These are phyloP conservation scores for Aotearoamyces nothofagi DNA, from an alignment of 2,329 filamentous ascomycete genomes.

Conservation along the genomic window DNA sequence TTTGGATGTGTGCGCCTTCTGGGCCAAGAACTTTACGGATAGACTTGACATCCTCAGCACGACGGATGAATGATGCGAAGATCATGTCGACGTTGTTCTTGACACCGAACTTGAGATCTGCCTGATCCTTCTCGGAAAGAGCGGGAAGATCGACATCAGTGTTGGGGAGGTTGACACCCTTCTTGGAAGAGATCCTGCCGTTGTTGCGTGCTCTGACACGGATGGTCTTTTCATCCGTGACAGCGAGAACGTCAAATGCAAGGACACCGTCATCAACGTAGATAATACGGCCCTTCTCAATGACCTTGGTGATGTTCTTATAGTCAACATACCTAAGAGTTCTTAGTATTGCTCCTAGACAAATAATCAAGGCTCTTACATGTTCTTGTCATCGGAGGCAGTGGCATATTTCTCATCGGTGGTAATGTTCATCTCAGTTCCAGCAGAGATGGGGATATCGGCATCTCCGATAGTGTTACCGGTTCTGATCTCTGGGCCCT, in stretches of 20 bases:
- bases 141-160: slow-evolving; percentile 97
- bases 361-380: slow-evolving; percentile 43
- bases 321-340: slow-evolving; percentile 82
- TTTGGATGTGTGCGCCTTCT: slow-evolving; percentile 92
- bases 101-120: slow-evolving; percentile 85
- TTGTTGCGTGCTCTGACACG: slow-evolving; percentile 86
- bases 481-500: slow-evolving; percentile 79
- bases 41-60: slow-evolving; percentile 78
- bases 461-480: slow-evolving; percentile 56
- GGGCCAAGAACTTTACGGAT: slow-evolving; percentile 86
- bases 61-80: slow-evolving; percentile 96
- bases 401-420: slow-evolving; percentile 88
- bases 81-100: slow-evolving; percentile 99
- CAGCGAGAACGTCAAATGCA: slow-evolving; percentile 81
- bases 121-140: slow-evolving; percentile 95
- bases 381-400: slow-evolving; percentile 75
- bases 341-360: no score
- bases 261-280: slow-evolving; percentile 98
- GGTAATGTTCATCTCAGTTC: slow-evolving; percentile 84
- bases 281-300: slow-evolving; percentile 78
- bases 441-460: slow-evolving; percentile 70
- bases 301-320: slow-evolving; percentile 99
- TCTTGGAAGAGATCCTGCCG: slow-evolving; percentile 95
- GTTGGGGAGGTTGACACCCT: slow-evolving; percentile 98
- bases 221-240: slow-evolving; percentile 81